Evolutionary conservation across 768 basidiomycete species (phyloP).

Genomic region (Pilatotrama ljubarskyi): DNA sequence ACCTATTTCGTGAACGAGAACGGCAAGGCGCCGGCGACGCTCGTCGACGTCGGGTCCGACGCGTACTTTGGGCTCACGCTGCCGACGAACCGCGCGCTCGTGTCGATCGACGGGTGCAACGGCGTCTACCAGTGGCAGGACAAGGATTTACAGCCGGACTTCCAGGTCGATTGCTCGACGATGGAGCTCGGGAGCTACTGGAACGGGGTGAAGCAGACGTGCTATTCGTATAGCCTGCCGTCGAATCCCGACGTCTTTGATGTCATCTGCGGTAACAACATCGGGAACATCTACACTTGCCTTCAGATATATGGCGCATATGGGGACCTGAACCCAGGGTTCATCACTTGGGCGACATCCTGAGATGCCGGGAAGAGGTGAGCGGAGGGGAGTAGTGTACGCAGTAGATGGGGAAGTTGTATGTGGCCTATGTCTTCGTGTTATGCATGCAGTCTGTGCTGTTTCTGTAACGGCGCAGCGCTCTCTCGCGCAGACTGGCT

Average conservation of each 20-base stretch:
- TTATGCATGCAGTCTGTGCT: too few species aligned
- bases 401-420: too few species aligned
- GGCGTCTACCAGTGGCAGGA: too few species aligned
- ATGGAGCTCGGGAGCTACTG: slow-evolving; percentile 13
- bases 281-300: slow-evolving; percentile 8
- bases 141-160: too few species aligned
- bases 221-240: background rate
- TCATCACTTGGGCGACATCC: too few species aligned
- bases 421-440: too few species aligned
- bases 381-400: too few species aligned
- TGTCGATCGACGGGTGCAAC: background rate
- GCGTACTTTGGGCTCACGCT: slow-evolving; percentile 13
- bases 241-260: background rate
- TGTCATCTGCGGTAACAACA: background rate
- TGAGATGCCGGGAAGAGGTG: too few species aligned
- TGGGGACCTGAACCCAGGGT: too few species aligned
- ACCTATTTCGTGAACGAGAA: slow-evolving; percentile 1
- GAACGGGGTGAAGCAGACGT: slow-evolving; percentile 8
- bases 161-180: slow-evolving; percentile 10
- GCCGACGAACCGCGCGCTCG: background rate
- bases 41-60: slow-evolving; percentile 8
- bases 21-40: background rate
- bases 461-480: too few species aligned
- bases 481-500: too few species aligned
- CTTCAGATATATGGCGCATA: too few species aligned